These are phyloP conservation scores for Hypoxylon perforatum DNA, from an alignment of 495 filamentous ascomycete genomes.

Conservation along the genomic window DNA sequence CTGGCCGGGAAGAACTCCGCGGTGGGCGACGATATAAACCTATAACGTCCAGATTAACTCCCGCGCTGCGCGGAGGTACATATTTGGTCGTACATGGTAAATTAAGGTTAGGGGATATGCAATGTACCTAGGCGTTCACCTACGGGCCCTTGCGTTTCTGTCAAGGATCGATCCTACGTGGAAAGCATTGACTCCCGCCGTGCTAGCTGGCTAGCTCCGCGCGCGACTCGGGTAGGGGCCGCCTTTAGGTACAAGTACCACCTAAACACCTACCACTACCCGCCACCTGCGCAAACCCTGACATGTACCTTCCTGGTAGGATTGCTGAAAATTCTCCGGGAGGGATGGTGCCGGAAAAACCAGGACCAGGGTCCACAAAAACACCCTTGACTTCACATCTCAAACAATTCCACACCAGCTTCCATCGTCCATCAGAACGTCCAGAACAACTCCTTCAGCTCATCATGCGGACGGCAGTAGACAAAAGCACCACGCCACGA, in stretches of 20 bases:
- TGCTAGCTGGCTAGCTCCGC: neutral
- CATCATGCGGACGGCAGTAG: neutral
- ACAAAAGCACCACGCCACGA: slow-evolving; percentile 12
- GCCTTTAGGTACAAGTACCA: neutral
- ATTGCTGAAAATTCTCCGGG: slow-evolving; percentile 25
- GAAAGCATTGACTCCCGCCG: slow-evolving; percentile 31
- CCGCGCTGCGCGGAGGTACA: slow-evolving; percentile 4
- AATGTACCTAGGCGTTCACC: neutral
- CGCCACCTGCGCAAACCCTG: too few species aligned
- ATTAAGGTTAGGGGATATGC: neutral
- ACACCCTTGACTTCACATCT: slow-evolving; percentile 29
- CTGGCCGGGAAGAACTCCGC: slow-evolving; percentile 28
- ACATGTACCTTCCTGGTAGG: too few species aligned
- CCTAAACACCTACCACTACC: too few species aligned
- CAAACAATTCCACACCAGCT: slow-evolving; percentile 36
- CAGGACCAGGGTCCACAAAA: neutral
- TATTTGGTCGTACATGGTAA: neutral
- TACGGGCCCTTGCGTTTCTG: slow-evolving; percentile 21
- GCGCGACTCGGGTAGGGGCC: neutral
- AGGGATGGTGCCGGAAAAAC: slow-evolving; percentile 10
- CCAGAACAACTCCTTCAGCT: too few species aligned
- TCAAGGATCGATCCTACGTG: neutral
- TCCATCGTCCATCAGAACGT: neutral
- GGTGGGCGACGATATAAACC: slow-evolving; percentile 16
- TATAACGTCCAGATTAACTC: slow-evolving; percentile 8